Evolutionary conservation across 257 asterid genomes (phyloP).

Genomic region (Solanum gandarillasii): DNA sequence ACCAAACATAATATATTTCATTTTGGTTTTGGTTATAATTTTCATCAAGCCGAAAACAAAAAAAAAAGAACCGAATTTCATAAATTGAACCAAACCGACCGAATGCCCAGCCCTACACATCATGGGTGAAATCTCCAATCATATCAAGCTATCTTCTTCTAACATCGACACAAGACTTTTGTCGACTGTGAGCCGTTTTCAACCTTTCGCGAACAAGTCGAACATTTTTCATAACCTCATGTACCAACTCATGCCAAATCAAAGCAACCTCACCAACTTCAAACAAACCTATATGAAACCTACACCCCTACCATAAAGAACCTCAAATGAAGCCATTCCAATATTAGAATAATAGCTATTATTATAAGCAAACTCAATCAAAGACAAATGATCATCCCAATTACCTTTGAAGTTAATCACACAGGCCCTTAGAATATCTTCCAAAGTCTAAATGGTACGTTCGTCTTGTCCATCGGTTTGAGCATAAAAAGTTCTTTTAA

Average conservation of each 20-base stretch:
- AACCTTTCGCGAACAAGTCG: no score
- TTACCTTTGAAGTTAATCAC: neutral
- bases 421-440: neutral
- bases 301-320: neutral
- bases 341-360: neutral
- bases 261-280: neutral
- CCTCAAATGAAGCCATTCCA: neutral
- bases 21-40: neutral
- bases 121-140: neutral
- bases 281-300: neutral
- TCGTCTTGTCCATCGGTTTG: neutral
- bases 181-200: no score
- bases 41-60: no score
- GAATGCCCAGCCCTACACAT: neutral
- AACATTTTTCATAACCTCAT: neutral
- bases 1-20: no score
- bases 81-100: neutral
- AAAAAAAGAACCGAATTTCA: no score
- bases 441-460: neutral
- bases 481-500: neutral
- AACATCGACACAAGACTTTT: neutral
- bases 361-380: neutral
- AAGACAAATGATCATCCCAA: neutral
- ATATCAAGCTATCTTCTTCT: neutral
- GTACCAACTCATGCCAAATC: no score